A percentile compares a stretch with the other conserved stretches of the same genome.
phyloP scores from a whole-genome alignment of 257 asterid species.

The Solanum chiquidenum region DNA sequence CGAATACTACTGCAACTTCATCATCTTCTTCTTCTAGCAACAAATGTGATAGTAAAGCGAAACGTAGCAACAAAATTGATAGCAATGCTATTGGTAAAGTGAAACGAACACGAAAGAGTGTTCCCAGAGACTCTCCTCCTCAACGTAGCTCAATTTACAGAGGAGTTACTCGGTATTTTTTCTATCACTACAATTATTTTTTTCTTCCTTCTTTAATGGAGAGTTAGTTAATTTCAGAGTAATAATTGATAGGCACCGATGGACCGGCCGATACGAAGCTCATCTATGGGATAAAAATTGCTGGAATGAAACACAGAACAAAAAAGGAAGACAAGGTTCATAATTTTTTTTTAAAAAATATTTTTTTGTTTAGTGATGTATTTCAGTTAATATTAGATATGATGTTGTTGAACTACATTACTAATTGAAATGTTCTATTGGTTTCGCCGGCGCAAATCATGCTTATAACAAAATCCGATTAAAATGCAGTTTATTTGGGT shows the following conservation, averaged over 20 bases:
- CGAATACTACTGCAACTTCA: background rate
- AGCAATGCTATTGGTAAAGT: constrained; percentile 1
- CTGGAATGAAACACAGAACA: constrained; percentile 89
- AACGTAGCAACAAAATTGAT: constrained; percentile 11
- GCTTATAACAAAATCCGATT: constrained; percentile 14
- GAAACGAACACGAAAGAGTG: constrained; percentile 54
- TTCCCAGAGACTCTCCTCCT: constrained; percentile 74
- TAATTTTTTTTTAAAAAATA: background rate
- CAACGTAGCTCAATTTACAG: constrained; percentile 79
- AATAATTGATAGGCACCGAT: constrained; percentile 53
- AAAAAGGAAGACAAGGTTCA: constrained; percentile 95
- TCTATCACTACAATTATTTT: background rate
- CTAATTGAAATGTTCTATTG: background rate
- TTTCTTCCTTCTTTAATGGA: background rate
- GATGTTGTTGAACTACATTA: background rate
- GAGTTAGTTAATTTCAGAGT: background rate
- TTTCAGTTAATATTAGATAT: background rate
- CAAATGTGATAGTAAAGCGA: constrained; percentile 8
- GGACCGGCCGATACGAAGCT: constrained; percentile 98
- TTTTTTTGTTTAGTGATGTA: background rate
- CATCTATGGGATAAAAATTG: constrained; percentile 97
- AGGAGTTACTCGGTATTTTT: constrained; percentile 75
- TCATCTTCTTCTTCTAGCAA: background rate
- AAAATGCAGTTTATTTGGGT: constrained; percentile 87
- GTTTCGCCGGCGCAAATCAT: constrained; percentile 27